Base-by-base conservation (phyloP, 768 basidiomycete genomes). In the Scleroderma bovista region DNA sequence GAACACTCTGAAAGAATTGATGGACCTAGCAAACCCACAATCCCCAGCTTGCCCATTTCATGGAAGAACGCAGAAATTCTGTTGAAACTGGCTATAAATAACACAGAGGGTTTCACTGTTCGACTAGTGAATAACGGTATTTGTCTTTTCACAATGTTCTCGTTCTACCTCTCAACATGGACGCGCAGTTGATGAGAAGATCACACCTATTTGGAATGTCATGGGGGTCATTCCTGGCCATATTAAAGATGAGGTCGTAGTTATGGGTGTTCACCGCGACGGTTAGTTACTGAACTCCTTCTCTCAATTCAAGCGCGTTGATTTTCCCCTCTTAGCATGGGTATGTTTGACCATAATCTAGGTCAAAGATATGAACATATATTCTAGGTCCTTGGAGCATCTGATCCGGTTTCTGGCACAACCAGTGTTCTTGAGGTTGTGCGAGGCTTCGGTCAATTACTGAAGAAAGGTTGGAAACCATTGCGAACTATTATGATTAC, bases 381-480 rank as follows among this genome's bases (percentile, higher is more conserved):
- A 4, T 33, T 32, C 34, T n/a, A 52, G 89, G 86, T 92, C 12
- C 70, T 92, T 58, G 93, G 93, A 19, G 88, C 86, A 1, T 75
- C 77, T 12, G 89, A 92, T 62, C 88, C 88, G 1, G 78, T 75
- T 3, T 89, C 87, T 36, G 93, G 93, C 1, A 90, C 88, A 1
- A 87, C 83, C 0, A 79, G 84, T 9, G 70, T 89, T 6, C 79
- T 84, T 56, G 91, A 96, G 63, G 73, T 91, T 23, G 74, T 93
- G 48, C 79, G 81, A 23, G 88, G 84, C 16, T 78, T 88, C 50
- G 90, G 89, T 17, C 70, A 68, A 4, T 71, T 94, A 2, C 66
- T 88, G 13, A 70, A 71, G 62, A 71, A 72, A 20, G 91, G 89
- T 10, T 96, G 93, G 93, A 88, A 79, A 61, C 93, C 93, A 10